A percentile compares a stretch with the other conserved stretches of the same genome.
phyloP scores from a whole-genome alignment of 129 eudicot genomes.

The Centrapalus pauciflorus region DNA sequence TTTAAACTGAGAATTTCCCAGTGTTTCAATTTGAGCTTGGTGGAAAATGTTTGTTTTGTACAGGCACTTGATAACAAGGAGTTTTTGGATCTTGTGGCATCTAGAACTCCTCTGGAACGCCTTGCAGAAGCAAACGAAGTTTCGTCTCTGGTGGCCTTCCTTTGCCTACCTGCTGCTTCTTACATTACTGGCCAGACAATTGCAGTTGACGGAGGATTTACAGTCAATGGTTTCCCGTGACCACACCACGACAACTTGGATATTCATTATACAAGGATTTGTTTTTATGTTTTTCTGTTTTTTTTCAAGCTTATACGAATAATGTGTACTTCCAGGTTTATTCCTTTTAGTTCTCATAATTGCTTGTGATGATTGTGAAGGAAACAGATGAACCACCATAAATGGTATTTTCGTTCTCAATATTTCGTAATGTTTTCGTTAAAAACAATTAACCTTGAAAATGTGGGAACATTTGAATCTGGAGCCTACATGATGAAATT shows the following conservation, averaged over 20 bases:
- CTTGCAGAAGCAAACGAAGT: constrained; percentile 75
- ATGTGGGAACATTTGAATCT: no score
- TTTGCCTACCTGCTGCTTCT: constrained; percentile 81
- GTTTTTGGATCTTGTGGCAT: constrained; percentile 48
- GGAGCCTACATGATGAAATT: no score
- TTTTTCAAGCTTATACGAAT: no score
- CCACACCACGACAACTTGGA: background rate
- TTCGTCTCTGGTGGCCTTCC: constrained; percentile 73
- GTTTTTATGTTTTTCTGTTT: no score
- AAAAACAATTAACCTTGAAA: no score
- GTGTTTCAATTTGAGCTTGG: background rate
- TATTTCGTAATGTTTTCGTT: no score
- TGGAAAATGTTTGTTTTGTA: background rate
- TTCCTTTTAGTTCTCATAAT: no score
- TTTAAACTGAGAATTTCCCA: background rate
- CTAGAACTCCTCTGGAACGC: constrained; percentile 73
- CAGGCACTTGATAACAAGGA: constrained; percentile 31
- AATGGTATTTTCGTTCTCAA: no score
- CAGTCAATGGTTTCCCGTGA: constrained; percentile 48
- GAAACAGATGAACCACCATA: no score
- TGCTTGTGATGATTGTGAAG: no score
- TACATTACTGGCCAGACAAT: constrained; percentile 78
- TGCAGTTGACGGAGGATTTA: constrained; percentile 77
- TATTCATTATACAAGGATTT: no score
- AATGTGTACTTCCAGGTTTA: no score